phyloP scores from a whole-genome alignment of 2,329 filamentous ascomycete species.

The Fusarium setosum region DNA sequence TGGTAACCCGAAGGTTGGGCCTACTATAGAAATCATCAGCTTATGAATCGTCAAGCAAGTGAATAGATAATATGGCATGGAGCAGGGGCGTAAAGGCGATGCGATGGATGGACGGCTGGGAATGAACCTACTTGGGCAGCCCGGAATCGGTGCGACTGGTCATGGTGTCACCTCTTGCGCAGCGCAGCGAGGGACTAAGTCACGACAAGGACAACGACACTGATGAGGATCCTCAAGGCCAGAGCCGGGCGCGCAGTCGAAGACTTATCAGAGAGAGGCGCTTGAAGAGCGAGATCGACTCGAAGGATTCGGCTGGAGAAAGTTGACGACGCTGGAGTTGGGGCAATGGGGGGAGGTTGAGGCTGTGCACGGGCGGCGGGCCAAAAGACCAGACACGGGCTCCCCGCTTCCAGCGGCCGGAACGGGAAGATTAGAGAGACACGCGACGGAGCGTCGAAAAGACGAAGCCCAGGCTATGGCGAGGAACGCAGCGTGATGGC shows the following conservation, averaged over 20 bases:
- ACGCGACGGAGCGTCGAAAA: conserved; percentile 16
- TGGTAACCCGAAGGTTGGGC: conserved; percentile 92
- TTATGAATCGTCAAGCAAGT: conserved; percentile 8
- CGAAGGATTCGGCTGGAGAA: conserved; percentile 38
- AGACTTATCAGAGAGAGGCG: conserved; percentile 30
- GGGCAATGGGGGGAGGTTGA: conserved; percentile 42
- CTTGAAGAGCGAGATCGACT: conserved; percentile 25
- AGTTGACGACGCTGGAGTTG: conserved; percentile 41
- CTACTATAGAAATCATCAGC: conserved; percentile 64
- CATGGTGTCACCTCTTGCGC: conserved; percentile 45
- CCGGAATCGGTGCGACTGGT: conserved; percentile 52
- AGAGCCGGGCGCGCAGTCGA: conserved; percentile 29
- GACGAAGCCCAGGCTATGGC: not conserved
- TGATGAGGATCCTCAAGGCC: conserved; percentile 25
- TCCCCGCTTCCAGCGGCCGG: conserved; percentile 46
- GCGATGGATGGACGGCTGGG: conserved; percentile 12
- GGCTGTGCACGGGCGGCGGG: conserved; percentile 46
- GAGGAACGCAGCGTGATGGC: conserved; percentile 8
- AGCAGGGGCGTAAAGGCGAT: conserved; percentile 20
- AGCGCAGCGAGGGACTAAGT: conserved; percentile 43
- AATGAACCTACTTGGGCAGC: conserved; percentile 48
- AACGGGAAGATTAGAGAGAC: conserved; percentile 37
- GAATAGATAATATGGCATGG: not conserved
- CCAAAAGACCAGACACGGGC: conserved; percentile 42
- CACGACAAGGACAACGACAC: conserved; percentile 35